Conservation (phyloP, 495 filamentous ascomycete genomes). For the Aspergillus panamensis region DNA sequence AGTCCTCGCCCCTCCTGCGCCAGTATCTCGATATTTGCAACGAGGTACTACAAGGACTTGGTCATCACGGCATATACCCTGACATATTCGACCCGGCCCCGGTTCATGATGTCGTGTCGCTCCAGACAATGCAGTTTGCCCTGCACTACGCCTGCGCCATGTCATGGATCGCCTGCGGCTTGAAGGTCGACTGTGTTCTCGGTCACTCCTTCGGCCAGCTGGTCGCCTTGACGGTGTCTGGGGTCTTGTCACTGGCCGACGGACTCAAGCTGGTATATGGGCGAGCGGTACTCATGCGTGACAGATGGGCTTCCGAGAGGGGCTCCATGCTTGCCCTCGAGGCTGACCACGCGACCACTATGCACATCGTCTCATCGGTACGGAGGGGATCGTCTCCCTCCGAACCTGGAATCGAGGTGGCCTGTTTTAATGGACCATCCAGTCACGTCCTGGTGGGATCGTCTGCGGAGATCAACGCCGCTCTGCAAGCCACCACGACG, state of each 20-base stretch:
- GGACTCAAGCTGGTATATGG: slow-evolving; percentile 36
- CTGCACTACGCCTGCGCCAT: slow-evolving; percentile 49
- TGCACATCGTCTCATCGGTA: slow-evolving; percentile 6
- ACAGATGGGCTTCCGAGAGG: slow-evolving; percentile 35
- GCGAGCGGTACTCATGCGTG: slow-evolving; percentile 37
- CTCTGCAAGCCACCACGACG: slow-evolving; percentile 13
- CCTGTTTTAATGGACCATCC: slow-evolving; percentile 45
- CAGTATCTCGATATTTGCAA: slow-evolving; percentile 23
- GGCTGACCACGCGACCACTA: slow-evolving; percentile 11
- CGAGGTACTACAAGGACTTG: slow-evolving; percentile 26
- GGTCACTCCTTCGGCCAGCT: slow-evolving; percentile 57
- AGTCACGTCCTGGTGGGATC: slow-evolving; percentile 38
- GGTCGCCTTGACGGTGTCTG: slow-evolving; percentile 44
- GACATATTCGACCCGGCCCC: slow-evolving; percentile 41
- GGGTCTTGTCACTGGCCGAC: slow-evolving; percentile 34
- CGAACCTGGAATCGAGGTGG: slow-evolving; percentile 22
- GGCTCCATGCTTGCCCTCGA: slow-evolving; percentile 48
- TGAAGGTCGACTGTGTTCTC: slow-evolving; percentile 35
- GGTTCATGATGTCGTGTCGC: slow-evolving; percentile 31
- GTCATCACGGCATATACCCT: slow-evolving; percentile 40
- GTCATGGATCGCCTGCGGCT: slow-evolving; percentile 49
- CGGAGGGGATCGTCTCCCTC: too few species aligned
- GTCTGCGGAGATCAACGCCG: slow-evolving; percentile 26
- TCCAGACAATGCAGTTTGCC: slow-evolving; percentile 45
- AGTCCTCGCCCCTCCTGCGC: neutral